Evolutionary conservation across 75 land plant species (phyloP).

Genomic region (Pinus taeda): DNA sequence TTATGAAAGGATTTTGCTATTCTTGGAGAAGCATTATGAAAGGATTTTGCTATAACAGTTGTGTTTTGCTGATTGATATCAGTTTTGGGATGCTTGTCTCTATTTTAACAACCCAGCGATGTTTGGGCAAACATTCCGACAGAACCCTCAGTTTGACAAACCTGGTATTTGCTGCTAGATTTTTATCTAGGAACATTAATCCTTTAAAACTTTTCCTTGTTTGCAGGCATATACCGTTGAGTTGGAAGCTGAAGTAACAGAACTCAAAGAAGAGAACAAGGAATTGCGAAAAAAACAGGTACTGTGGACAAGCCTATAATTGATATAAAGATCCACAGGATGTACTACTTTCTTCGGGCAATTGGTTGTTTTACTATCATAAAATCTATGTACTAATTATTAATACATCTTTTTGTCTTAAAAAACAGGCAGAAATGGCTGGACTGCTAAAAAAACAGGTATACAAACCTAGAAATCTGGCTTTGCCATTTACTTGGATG

Average conservation of each 20-base stretch:
- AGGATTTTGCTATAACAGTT: neutral
- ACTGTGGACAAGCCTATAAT: neutral
- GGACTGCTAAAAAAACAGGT: slow-evolving; percentile 64
- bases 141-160: neutral
- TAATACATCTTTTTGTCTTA: slow-evolving; percentile 7
- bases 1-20: neutral
- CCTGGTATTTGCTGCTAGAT: neutral
- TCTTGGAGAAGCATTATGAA: neutral
- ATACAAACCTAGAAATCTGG: neutral
- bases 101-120: neutral
- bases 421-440: slow-evolving; percentile 44
- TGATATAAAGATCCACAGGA: neutral
- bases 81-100: neutral
- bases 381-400: neutral
- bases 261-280: slow-evolving; percentile 71
- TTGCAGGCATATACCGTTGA: slow-evolving; percentile 78
- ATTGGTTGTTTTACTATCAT: neutral
- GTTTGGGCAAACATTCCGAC: neutral
- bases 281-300: slow-evolving; percentile 55
- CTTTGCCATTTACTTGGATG: neutral
- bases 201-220: neutral
- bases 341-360: neutral
- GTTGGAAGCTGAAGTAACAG: slow-evolving; percentile 79
- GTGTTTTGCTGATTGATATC: neutral
- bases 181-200: neutral